These are phyloP conservation scores for Adansonia madagascariensis DNA, from an alignment of 441 rosid species.

Conservation along the genomic window DNA sequence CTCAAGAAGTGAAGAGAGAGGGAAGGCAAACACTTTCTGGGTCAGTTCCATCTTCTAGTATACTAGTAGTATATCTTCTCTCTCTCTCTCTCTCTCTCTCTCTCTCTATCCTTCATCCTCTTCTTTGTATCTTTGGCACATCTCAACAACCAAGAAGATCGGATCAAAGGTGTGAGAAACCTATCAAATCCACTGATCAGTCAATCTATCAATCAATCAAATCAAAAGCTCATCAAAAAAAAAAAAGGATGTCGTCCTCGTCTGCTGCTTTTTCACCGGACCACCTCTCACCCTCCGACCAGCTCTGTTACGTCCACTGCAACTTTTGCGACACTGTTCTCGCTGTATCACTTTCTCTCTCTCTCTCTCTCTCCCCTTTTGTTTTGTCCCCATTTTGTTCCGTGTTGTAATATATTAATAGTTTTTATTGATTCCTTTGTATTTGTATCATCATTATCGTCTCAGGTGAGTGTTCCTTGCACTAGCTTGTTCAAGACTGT, in stretches of 20 bases:
- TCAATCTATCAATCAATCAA: conserved; percentile 77
- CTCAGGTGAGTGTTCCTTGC: conserved; percentile 91
- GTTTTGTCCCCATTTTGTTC: background rate
- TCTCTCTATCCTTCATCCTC: conserved; percentile 30
- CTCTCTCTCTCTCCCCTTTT: background rate
- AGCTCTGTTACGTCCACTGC: conserved; percentile 97
- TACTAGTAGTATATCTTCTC: background rate
- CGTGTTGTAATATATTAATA: too few relatives aligned
- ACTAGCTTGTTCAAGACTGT: conserved; percentile 91
- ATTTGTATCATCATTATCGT: background rate
- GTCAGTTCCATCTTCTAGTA: conserved; percentile 32
- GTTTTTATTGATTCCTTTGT: background rate
- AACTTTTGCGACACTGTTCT: conserved; percentile 85
- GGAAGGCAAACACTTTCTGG: conserved; percentile 16
- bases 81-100: background rate
- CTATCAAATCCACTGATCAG: conserved; percentile 59
- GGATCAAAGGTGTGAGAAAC: conserved; percentile 35
- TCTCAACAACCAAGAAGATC: conserved; percentile 64
- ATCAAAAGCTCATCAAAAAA: conserved; percentile 34
- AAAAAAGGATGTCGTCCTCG: conserved; percentile 41
- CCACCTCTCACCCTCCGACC: conserved; percentile 90
- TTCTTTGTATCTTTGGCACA: conserved; percentile 42
- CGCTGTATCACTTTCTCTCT: conserved; percentile 55
- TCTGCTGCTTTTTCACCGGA: conserved; percentile 74
- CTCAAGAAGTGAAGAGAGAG: background rate